Base-by-base conservation (phyloP, 164 flowering plant species). In the Hamamelis virginiana region DNA sequence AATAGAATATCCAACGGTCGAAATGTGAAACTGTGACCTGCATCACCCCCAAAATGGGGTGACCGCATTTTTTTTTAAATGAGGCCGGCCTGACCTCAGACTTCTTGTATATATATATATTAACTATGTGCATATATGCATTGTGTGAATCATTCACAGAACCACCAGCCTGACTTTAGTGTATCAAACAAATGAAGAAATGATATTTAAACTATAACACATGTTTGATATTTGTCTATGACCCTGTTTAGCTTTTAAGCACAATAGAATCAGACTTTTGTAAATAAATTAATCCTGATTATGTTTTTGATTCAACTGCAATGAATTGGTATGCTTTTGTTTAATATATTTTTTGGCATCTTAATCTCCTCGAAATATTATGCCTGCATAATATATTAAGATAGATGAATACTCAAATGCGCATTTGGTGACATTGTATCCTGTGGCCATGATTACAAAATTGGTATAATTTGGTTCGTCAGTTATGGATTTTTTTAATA, bases 341-440 rank as follows among this genome's bases (percentile, higher is more conserved):
- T 71, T 63, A 50, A 13, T 53, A 6, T 13, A 5, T 9, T 1
- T 15, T 18, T 53, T 15, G 60, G 68, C 72, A 74, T 71, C 75
- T 74, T 77, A 77, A 77, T 74, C 75, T 70, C 77, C 77, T 68
- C 68, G 77, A 74, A 74, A 26, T 70, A 65, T 60, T 65, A 55
- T 65, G 43, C 44, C 68, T n/a, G 26, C 14, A 57, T 3, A 11
- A 27, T 18, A 22, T 27, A 15, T 64, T 18, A 18, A 53, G 47
- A 56, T 51, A 51, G 18, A 26, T 46, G 52, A n/a, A 33, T 51
- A 18, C 16, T 8, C 8, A 55, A 46, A 26, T 71, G 46, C 76
- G n/a, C 68, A 62, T 71, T 66, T 62, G 64, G n/a, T n/a, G n/a
- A n/a, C n/a, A n/a, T n/a, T n/a, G n/a, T n/a, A n/a, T n/a, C n/a